phyloP scores from a whole-genome alignment of 345 rosid genomes.

The Brassica juncea region DNA sequence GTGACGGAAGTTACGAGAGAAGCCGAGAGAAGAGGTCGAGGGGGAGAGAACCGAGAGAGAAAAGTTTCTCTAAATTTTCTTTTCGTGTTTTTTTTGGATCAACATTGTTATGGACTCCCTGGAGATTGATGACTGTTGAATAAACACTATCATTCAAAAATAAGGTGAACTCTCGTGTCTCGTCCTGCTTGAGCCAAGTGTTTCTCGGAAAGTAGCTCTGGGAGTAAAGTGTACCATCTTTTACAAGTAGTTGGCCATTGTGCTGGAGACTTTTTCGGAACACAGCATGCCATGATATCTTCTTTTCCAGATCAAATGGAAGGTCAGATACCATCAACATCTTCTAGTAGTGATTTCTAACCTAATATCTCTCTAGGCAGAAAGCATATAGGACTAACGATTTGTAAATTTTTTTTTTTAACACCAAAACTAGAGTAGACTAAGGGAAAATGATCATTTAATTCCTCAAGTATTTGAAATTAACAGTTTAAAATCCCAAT shows the following conservation, averaged over 20 bases:
- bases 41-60: too few species aligned
- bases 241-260: not conserved
- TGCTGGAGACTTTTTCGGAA: not conserved
- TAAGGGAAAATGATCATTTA: too few species aligned
- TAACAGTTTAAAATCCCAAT: too few species aligned
- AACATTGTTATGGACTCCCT: not conserved
- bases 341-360: not conserved
- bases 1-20: too few species aligned
- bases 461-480: too few species aligned
- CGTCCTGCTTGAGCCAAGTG: constrained; percentile 10
- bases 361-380: not conserved
- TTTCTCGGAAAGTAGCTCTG: not conserved
- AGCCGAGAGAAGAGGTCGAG: too few species aligned
- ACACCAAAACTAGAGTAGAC: not conserved
- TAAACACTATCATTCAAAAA: not conserved
- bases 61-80: too few species aligned
- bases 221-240: not conserved
- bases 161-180: not conserved
- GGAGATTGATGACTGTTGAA: not conserved
- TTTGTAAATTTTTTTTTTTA: not conserved
- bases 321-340: not conserved
- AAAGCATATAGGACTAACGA: not conserved
- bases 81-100: not conserved
- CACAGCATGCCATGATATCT: not conserved
- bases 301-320: not conserved